These are phyloP conservation scores for Grosmannia serpens DNA, from an alignment of 2,329 filamentous ascomycete species.

Conservation along the genomic window DNA sequence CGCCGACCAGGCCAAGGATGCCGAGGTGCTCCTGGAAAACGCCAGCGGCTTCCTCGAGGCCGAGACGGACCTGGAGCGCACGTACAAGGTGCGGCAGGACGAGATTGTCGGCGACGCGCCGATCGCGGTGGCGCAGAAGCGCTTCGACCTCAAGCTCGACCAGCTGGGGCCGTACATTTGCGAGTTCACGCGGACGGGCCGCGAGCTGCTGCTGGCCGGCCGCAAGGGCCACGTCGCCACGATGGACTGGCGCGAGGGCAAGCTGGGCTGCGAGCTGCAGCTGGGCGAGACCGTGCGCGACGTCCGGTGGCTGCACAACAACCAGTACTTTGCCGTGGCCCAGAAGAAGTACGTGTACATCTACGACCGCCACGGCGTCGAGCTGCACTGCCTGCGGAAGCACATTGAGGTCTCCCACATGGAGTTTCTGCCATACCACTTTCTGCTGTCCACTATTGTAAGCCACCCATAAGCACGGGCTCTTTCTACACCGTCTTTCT, in stretches of 20 bases:
- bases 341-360: slow-evolving; percentile 97
- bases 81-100: slow-evolving; percentile 83
- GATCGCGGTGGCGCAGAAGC: slow-evolving; percentile 79
- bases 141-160: slow-evolving; percentile 78
- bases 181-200: slow-evolving; percentile 84
- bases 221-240: slow-evolving; percentile 90
- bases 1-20: slow-evolving; percentile 76
- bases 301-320: slow-evolving; percentile 86
- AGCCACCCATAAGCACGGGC: slow-evolving; percentile 21
- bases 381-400: slow-evolving; percentile 82
- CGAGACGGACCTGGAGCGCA: slow-evolving; percentile 78
- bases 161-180: slow-evolving; percentile 75
- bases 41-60: slow-evolving; percentile 75
- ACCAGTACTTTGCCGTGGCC: slow-evolving; percentile 86
- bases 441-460: slow-evolving; percentile 76
- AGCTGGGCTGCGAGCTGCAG: slow-evolving; percentile 76
- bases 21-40: slow-evolving; percentile 88
- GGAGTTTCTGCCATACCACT: slow-evolving; percentile 95
- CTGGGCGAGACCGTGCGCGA: slow-evolving; percentile 84
- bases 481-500: neutral
- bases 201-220: slow-evolving; percentile 73
- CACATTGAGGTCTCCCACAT: slow-evolving; percentile 87
- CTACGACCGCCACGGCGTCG: slow-evolving; percentile 82
- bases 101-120: slow-evolving; percentile 67
- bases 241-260: slow-evolving; percentile 92